A percentile compares a stretch with the other conserved stretches of the same genome.
Evolutionary conservation across 1,284 basidiomycete genomes (phyloP).

Genomic region (Flammula alnicola): DNA sequence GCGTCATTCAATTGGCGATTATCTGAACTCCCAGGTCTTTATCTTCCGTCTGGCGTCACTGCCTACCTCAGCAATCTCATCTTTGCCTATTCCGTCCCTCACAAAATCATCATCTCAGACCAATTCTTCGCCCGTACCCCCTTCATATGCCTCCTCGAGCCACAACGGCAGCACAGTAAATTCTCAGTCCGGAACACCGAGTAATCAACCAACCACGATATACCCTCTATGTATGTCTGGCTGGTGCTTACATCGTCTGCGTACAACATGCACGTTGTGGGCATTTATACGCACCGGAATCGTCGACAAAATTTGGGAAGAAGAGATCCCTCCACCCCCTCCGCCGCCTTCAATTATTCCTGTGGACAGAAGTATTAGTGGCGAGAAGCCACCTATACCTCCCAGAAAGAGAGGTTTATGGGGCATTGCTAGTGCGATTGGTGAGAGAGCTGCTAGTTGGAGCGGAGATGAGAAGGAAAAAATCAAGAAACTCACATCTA

Average conservation of each 20-base stretch:
- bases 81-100: constrained; percentile 31
- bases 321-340: constrained; percentile 56
- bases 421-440: constrained; percentile 60
- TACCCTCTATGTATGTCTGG: constrained; percentile 80
- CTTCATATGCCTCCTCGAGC: constrained; percentile 16
- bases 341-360: constrained; percentile 23
- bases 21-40: constrained; percentile 48
- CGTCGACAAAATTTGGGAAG: constrained; percentile 86
- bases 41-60: constrained; percentile 60
- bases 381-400: constrained; percentile 50
- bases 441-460: constrained; percentile 59
- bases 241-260: constrained; percentile 80
- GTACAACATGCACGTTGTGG: constrained; percentile 92
- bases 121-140: constrained; percentile 1
- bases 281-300: constrained; percentile 84
- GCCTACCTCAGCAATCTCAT: constrained; percentile 30
- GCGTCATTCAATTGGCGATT: constrained; percentile 16
- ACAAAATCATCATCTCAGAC: constrained; percentile 33
- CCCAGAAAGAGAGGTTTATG: constrained; percentile 58
- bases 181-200: constrained; percentile 24
- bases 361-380: constrained; percentile 9
- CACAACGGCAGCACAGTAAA: constrained; percentile 17
- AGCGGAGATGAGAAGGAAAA: constrained; percentile 45
- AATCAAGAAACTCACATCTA: constrained; percentile 25
- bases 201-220: constrained; percentile 43